A percentile compares a stretch with the other conserved stretches of the same genome.
phyloP scores from a whole-genome alignment of 2,329 filamentous ascomycete species.

The Triangularia setosa region DNA sequence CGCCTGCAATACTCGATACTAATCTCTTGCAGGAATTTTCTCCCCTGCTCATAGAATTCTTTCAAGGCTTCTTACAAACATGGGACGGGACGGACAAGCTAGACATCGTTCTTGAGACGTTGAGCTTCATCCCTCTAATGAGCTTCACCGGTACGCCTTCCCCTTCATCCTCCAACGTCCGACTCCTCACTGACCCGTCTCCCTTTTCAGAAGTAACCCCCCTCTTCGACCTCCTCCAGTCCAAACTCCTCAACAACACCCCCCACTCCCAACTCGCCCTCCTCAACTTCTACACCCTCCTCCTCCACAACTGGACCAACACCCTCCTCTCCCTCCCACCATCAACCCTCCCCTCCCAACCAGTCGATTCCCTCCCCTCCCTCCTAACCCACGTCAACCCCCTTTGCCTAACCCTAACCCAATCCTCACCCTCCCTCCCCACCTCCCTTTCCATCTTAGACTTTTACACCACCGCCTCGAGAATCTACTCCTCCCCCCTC shows the following conservation, averaged over 20 bases:
- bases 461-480: conserved; percentile 63
- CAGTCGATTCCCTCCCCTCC: conserved; percentile 37
- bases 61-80: conserved; percentile 50
- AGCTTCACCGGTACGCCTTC: conserved; percentile 49
- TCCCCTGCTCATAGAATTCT: conserved; percentile 48
- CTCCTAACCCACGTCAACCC: conserved; percentile 49
- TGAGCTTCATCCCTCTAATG: conserved; percentile 52
- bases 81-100: conserved; percentile 61
- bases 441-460: conserved; percentile 58
- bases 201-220: conserved; percentile 44
- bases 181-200: neutral
- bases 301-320: conserved; percentile 60
- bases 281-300: conserved; percentile 61
- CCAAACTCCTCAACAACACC: conserved; percentile 45
- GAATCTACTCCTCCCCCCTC: conserved; percentile 48
- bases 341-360: conserved; percentile 31
- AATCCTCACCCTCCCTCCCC: conserved; percentile 42
- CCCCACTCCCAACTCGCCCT: conserved; percentile 54
- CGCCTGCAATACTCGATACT: conserved; percentile 4
- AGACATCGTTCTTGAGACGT: conserved; percentile 53
- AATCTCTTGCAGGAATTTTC: conserved; percentile 33
- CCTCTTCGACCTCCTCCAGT: conserved; percentile 50
- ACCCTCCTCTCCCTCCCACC: conserved; percentile 39
- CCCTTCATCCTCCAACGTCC: conserved; percentile 22
- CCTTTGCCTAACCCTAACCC: conserved; percentile 57